Conservation (phyloP, 2,329 filamentous ascomycete species). For the Ceratocystis cacaofunesta region DNA sequence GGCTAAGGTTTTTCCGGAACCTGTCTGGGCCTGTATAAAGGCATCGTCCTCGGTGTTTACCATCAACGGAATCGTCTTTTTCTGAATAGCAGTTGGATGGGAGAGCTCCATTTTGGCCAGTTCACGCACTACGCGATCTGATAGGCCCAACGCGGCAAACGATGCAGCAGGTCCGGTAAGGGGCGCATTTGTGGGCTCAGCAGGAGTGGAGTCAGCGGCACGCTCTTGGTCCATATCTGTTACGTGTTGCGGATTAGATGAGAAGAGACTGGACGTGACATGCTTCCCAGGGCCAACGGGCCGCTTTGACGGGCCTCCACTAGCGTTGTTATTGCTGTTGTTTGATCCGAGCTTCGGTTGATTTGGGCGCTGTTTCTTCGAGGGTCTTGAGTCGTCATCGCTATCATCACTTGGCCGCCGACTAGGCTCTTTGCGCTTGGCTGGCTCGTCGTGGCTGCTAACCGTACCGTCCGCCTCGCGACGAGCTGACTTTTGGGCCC, state of each 20-base stretch:
- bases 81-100: constrained; percentile 87
- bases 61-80: constrained; percentile 69
- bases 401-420: constrained; percentile 21
- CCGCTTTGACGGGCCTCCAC: not conserved
- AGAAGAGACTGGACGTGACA: constrained; percentile 83
- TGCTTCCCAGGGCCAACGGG: constrained; percentile 29
- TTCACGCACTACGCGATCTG: constrained; percentile 64
- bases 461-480: constrained; percentile 8
- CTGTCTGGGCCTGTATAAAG: constrained; percentile 92
- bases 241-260: constrained; percentile 65
- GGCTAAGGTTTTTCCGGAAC: constrained; percentile 93
- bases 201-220: constrained; percentile 35
- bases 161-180: constrained; percentile 69
- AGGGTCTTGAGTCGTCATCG: constrained; percentile 19
- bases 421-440: constrained; percentile 25
- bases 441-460: constrained; percentile 21
- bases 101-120: constrained; percentile 78
- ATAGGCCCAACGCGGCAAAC: constrained; percentile 75
- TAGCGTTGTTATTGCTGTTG: not conserved
- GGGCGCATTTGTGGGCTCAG: constrained; percentile 79
- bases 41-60: constrained; percentile 72
- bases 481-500: constrained; percentile 12
- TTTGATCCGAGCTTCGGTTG: constrained; percentile 14
- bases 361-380: constrained; percentile 21
- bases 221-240: constrained; percentile 42